phyloP scores from a whole-genome alignment of 805 yeast genomes.

The Teunomyces lycoperdinae region DNA sequence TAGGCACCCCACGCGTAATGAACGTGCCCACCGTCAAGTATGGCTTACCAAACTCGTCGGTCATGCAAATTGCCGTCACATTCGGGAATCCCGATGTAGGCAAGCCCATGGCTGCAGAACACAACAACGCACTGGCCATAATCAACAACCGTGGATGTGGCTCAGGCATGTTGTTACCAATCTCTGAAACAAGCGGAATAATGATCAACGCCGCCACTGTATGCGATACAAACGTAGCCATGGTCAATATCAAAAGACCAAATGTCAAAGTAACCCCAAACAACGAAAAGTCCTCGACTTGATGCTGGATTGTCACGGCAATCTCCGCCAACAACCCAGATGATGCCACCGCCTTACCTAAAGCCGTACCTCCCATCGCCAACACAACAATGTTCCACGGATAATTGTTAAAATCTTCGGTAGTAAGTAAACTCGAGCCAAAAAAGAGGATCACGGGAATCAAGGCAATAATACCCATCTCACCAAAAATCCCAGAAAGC shows the following conservation, averaged over 20 bases:
- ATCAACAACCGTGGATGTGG: slow-evolving; percentile 39
- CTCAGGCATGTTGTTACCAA: slow-evolving; percentile 34
- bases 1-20: slow-evolving; percentile 43
- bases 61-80: slow-evolving; percentile 43
- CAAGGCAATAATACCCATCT: slow-evolving; percentile 94
- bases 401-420: slow-evolving; percentile 92
- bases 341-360: slow-evolving; percentile 92
- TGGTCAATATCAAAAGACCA: slow-evolving; percentile 38
- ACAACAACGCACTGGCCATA: slow-evolving; percentile 41
- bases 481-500: slow-evolving; percentile 75
- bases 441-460: slow-evolving; percentile 88
- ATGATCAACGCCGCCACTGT: slow-evolving; percentile 44
- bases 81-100: slow-evolving; percentile 46
- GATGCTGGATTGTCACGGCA: slow-evolving; percentile 63
- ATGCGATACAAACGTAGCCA: slow-evolving; percentile 45
- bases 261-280: slow-evolving; percentile 75
- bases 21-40: slow-evolving; percentile 41
- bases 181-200: slow-evolving; percentile 40
- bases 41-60: slow-evolving; percentile 40
- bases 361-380: slow-evolving; percentile 97
- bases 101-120: slow-evolving; percentile 46
- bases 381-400: slow-evolving; percentile 94
- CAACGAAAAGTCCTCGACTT: slow-evolving; percentile 65
- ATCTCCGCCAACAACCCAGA: slow-evolving; percentile 82
- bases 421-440: slow-evolving; percentile 82